phyloP scores from a whole-genome alignment of 192 early-diverging fungal genomes.

The Gorgonomyces haynaldii region DNA sequence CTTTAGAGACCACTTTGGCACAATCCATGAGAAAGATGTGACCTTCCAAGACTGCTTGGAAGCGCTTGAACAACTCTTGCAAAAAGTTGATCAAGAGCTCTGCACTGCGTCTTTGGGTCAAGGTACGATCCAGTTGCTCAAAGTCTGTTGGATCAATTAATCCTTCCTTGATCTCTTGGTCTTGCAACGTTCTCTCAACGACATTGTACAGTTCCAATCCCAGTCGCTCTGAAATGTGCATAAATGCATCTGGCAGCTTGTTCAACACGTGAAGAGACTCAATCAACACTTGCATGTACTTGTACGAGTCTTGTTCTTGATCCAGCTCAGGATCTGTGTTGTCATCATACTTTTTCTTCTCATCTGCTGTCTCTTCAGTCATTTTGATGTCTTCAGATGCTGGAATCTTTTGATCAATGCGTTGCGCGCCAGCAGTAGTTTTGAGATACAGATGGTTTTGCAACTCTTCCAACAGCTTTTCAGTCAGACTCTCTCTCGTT shows the following conservation, averaged over 20 bases:
- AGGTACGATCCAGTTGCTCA: no score
- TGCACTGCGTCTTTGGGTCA: no score
- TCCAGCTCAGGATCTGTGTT: background rate
- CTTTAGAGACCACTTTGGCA: background rate
- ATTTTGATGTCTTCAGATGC: no score
- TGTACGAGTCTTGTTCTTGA: conserved; percentile 36
- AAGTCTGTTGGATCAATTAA: no score
- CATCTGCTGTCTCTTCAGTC: no score
- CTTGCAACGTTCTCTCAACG: conserved; percentile 39
- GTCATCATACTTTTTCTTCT: no score
- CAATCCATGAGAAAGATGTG: conserved; percentile 19
- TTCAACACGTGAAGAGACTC: conserved; percentile 30
- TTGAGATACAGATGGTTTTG: conserved; percentile 49
- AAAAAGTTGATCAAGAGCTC: background rate
- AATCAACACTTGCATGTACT: conserved; percentile 33
- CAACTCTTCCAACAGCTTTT: conserved; percentile 43
- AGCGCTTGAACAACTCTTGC: background rate
- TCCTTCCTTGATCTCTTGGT: no score
- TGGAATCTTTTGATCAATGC: no score
- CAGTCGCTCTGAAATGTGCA: conserved; percentile 22
- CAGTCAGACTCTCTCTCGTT: conserved; percentile 25
- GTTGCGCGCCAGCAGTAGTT: conserved; percentile 28
- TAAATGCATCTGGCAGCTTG: conserved; percentile 30
- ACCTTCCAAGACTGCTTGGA: conserved; percentile 10
- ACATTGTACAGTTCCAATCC: conserved; percentile 36